These are phyloP conservation scores for Geotrichum aggregatum DNA, from an alignment of 1,139 yeast species.

Conservation along the genomic window DNA sequence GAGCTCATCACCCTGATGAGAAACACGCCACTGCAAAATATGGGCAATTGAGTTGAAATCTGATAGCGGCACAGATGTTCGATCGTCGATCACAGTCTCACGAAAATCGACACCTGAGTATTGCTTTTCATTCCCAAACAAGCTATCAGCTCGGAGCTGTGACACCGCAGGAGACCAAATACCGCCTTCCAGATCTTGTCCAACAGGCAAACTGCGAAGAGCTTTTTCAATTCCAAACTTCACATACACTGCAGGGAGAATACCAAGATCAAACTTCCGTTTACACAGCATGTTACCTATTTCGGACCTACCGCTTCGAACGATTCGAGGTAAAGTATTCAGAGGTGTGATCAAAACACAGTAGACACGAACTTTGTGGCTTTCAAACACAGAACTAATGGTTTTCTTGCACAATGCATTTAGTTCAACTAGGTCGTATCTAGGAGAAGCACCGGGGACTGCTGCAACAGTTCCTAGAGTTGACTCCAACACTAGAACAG, in stretches of 20 bases:
- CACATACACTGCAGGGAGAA: slow-evolving; percentile 69
- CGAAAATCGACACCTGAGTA: slow-evolving; percentile 73
- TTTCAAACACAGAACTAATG: slow-evolving; percentile 61
- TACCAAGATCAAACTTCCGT: slow-evolving; percentile 72
- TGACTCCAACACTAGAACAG: slow-evolving; percentile 84
- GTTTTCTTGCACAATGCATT: slow-evolving; percentile 73
- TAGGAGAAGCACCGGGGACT: slow-evolving; percentile 5
- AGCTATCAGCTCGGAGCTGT: slow-evolving; percentile 50
- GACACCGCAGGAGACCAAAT: slow-evolving; percentile 82
- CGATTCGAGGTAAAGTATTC: slow-evolving; percentile 76
- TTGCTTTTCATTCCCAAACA: slow-evolving; percentile 52
- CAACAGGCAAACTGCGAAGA: slow-evolving; percentile 65
- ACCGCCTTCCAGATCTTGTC: slow-evolving; percentile 76
- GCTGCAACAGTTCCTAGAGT: slow-evolving; percentile 51
- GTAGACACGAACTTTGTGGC: slow-evolving; percentile 72
- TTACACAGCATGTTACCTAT: slow-evolving; percentile 93
- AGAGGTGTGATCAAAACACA: slow-evolving; percentile 80
- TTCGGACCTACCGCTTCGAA: slow-evolving; percentile 80
- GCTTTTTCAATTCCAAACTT: slow-evolving; percentile 71
- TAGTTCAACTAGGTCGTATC: slow-evolving; percentile 51
- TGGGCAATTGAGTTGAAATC: slow-evolving; percentile 71
- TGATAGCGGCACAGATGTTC: slow-evolving; percentile 67
- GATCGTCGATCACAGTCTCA: slow-evolving; percentile 67
- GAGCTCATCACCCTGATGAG: slow-evolving; percentile 68
- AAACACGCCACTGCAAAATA: slow-evolving; percentile 72